These are phyloP conservation scores for Penicillium griseofulvum DNA, from an alignment of 2,329 filamentous ascomycete genomes.

Conservation along the genomic window DNA sequence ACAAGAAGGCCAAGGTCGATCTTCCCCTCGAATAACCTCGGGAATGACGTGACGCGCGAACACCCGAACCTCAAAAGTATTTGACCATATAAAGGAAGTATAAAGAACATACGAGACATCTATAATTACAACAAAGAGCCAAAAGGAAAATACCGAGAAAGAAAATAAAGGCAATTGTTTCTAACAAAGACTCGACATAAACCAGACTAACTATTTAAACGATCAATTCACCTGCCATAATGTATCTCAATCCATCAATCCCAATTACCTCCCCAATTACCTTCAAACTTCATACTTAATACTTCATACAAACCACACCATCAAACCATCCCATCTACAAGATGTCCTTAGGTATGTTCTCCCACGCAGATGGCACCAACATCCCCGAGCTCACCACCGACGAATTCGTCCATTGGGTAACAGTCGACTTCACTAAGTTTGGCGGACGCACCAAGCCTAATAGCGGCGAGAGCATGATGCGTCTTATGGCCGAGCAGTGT, in stretches of 20 bases:
- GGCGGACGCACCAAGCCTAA: background rate
- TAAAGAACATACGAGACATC: too few species aligned
- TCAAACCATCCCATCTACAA: background rate
- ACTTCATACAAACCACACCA: too few species aligned
- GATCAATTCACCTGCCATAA: too few species aligned
- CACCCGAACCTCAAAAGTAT: background rate
- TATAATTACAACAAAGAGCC: too few species aligned
- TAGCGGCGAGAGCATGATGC: background rate
- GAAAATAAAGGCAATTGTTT: too few species aligned
- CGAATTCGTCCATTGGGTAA: background rate
- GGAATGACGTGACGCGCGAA: background rate
- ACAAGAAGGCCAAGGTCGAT: background rate
- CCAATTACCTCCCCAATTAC: too few species aligned
- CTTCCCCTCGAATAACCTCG: background rate
- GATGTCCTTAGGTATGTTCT: conserved; percentile 4
- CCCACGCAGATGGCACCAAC: background rate
- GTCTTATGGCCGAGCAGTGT: conserved; percentile 3
- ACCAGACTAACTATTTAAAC: too few species aligned
- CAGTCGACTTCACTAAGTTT: background rate
- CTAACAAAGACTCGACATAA: too few species aligned
- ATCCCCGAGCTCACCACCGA: background rate
- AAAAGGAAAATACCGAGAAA: too few species aligned
- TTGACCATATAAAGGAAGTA: background rate
- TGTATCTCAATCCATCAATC: too few species aligned
- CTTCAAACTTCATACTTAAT: too few species aligned